A percentile compares a stretch with the other conserved stretches of the same genome.
Evolutionary conservation across 2,329 filamentous ascomycete species (phyloP).

Genomic region (Pseudocercospora musae): DNA sequence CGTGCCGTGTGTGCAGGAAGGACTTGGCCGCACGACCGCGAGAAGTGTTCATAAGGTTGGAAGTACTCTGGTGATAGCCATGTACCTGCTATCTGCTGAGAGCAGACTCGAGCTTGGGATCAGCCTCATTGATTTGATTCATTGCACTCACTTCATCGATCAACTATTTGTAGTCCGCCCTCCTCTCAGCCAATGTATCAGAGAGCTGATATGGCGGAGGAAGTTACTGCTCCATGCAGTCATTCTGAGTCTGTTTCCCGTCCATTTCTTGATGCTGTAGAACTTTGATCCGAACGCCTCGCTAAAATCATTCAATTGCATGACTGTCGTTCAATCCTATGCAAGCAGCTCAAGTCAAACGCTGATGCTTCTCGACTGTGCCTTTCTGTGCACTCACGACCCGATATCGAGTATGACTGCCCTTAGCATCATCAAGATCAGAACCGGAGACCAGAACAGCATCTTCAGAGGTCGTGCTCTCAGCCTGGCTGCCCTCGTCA

Average conservation of each 20-base stretch:
- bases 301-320: not conserved
- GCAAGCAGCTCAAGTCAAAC: not conserved
- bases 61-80: not conserved
- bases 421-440: constrained; percentile 8
- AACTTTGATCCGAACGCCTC: not conserved
- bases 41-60: not conserved
- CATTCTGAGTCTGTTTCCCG: not conserved
- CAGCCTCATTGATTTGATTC: not conserved
- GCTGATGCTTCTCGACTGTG: constrained; percentile 1
- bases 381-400: constrained; percentile 1
- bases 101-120: not conserved
- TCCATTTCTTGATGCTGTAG: not conserved
- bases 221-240: too few relatives aligned
- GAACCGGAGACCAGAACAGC: constrained; percentile 6
- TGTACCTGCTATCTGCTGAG: not conserved
- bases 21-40: not conserved
- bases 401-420: not conserved
- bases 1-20: not conserved
- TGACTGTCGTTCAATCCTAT: not conserved
- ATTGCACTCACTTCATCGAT: not conserved
- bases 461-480: constrained; percentile 5
- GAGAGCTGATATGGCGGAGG: not conserved
- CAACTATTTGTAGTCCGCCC: not conserved
- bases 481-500: not conserved
- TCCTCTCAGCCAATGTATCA: not conserved